Base-by-base conservation (phyloP, 352 stramenopile genomes). In the Phytophthora megakarya region DNA sequence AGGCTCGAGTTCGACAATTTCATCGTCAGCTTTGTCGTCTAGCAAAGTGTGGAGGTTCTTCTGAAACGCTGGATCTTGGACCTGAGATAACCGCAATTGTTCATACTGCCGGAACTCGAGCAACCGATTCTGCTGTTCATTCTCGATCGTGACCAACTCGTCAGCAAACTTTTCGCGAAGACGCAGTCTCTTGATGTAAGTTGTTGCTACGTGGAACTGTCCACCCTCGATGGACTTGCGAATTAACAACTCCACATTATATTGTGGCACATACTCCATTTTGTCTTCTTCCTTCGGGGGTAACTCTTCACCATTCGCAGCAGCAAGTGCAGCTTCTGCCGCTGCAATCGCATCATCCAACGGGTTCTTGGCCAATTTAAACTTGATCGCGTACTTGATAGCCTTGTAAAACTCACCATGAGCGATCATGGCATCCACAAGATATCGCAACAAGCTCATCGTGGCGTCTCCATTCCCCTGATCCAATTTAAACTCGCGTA, bases 311-410 rank as follows among this genome's bases (percentile, higher is more conserved):
- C 47, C 39, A 28, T 65, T 73, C 10, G 42, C 65, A 70, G 42
- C 67, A 68, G 54, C 75, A 44, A 46, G 71, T 33, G 32, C 61
- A 55, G 49, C 58, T 67, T 67, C 67, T 51, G 67, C 69, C 12
- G 63, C 57, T 47, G 64, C 63, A 66, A 70, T 67, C 1, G 59
- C 64, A 47, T 72, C 65, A 30, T 77, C 52, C 12, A 74, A 53
- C 30, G 70, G 70, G 42, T 84, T 76, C 26, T 70, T 67, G 1
- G 68, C 54, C 16, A 95, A 54, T 3, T 78, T 81, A 54, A 95
- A 93, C 61, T 95, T 95, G 65, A 90, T 88, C 28, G 85, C 73
- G 54, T 95, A 95, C 73, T 95, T 95, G 63, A 95, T 91, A 2
- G 87, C 84, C 62, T 95, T 95, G 83, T 95, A 95, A 43, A 92